These are phyloP conservation scores for Blastobotrys serpentis DNA, from an alignment of 1,139 yeast genomes.

Conservation along the genomic window DNA sequence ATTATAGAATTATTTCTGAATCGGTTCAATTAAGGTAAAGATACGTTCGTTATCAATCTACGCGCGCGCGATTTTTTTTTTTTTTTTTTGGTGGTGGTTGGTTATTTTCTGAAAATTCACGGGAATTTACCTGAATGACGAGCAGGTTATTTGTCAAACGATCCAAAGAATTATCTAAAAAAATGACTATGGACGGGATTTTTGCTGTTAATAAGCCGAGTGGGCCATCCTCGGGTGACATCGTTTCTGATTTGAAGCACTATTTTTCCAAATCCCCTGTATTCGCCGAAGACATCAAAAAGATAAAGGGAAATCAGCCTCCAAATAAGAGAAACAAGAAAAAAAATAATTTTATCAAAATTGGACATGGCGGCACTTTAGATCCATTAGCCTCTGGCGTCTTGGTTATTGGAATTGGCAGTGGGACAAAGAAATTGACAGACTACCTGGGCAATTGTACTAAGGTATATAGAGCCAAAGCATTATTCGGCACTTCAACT, in stretches of 20 bases:
- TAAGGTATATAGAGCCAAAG: conserved; percentile 78
- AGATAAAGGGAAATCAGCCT: conserved; percentile 37
- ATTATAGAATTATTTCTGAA: too few species aligned
- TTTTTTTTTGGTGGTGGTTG: not conserved
- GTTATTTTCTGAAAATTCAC: not conserved
- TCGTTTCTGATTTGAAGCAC: conserved; percentile 63
- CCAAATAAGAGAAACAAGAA: conserved; percentile 50
- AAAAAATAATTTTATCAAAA: conserved; percentile 63
- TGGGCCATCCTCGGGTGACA: conserved; percentile 77
- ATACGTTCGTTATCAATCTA: too few species aligned
- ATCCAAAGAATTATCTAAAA: not conserved
- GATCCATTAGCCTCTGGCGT: conserved; percentile 97
- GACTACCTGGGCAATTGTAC: conserved; percentile 62
- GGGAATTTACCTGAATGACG: too few species aligned
- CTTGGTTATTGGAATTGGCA: conserved; percentile 83
- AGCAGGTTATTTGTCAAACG: not conserved
- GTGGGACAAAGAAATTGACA: conserved; percentile 80
- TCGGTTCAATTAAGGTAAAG: too few species aligned
- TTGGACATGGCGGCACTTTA: conserved; percentile 98
- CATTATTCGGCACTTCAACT: conserved; percentile 84
- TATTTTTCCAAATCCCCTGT: conserved; percentile 59
- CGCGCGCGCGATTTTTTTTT: not conserved
- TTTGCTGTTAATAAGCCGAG: conserved; percentile 92
- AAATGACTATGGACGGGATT: conserved; percentile 50
- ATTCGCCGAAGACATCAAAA: conserved; percentile 54